These are phyloP conservation scores for Calendula officinalis DNA, from an alignment of 129 eudicot species.

Conservation along the genomic window DNA sequence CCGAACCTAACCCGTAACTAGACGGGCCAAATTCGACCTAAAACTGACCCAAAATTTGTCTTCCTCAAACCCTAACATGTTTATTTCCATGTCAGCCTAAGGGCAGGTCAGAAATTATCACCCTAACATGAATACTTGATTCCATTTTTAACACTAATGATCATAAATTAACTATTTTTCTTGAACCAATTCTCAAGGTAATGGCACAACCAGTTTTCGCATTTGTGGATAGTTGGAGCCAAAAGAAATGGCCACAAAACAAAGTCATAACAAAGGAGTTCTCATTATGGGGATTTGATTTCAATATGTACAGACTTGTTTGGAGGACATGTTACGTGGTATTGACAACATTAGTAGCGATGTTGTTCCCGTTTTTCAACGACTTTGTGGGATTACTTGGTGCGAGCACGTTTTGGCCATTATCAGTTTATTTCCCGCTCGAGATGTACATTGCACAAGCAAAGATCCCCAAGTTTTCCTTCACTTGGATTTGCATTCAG, in stretches of 20 bases:
- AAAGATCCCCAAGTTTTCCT: constrained; percentile 11
- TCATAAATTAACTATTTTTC: background rate
- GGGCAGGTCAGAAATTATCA: too few relatives aligned
- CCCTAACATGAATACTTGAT: too few relatives aligned
- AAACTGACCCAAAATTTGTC: too few relatives aligned
- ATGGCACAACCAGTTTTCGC: constrained; percentile 9
- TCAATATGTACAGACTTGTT: background rate
- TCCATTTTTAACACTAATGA: background rate
- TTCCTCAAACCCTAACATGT: too few relatives aligned
- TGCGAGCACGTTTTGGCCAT: constrained; percentile 22
- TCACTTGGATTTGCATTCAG: constrained; percentile 12
- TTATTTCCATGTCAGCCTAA: too few relatives aligned
- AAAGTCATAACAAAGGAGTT: background rate
- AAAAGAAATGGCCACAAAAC: constrained; percentile 12
- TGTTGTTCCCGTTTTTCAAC: constrained; percentile 20
- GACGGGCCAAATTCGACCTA: too few relatives aligned
- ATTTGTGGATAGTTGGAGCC: constrained; percentile 3
- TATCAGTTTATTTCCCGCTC: constrained; percentile 20
- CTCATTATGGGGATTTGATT: background rate
- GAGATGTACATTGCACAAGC: constrained; percentile 17
- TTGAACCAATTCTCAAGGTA: background rate
- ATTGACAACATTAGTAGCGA: constrained; percentile 4
- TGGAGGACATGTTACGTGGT: background rate
- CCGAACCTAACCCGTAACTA: too few relatives aligned
- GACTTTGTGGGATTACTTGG: constrained; percentile 29